Percentiles rank a stretch among this genome's conserved stretches.
phyloP scores from a whole-genome alignment of 1,284 basidiomycete genomes.

The Austropuccinia psidii region DNA sequence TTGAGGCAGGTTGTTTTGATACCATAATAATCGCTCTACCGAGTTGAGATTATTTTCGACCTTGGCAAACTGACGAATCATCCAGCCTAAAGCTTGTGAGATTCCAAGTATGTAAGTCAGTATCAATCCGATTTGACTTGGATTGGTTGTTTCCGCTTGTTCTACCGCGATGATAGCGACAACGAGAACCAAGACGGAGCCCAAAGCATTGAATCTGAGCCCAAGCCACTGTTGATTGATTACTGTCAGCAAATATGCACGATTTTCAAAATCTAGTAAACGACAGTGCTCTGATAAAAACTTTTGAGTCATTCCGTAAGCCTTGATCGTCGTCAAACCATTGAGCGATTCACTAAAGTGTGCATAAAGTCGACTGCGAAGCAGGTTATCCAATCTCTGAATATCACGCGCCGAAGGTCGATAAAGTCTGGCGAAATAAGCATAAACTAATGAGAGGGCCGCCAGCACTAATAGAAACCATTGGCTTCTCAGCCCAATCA shows the following conservation, averaged over 20 bases:
- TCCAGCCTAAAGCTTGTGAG: background rate
- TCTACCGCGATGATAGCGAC: slow-evolving; percentile 51
- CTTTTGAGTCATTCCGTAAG: slow-evolving; percentile 54
- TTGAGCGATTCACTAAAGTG: slow-evolving; percentile 73
- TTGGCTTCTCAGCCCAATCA: slow-evolving; percentile 61
- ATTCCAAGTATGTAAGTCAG: background rate
- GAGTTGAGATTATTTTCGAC: slow-evolving; percentile 89
- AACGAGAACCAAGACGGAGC: background rate
- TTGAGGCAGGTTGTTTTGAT: slow-evolving; percentile 22
- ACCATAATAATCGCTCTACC: slow-evolving; percentile 56
- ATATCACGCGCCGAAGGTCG: slow-evolving; percentile 52
- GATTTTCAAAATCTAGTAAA: slow-evolving; percentile 77
- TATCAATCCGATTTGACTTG: slow-evolving; percentile 30
- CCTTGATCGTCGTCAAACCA: slow-evolving; percentile 76
- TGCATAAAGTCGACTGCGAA: slow-evolving; percentile 45
- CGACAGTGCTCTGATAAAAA: slow-evolving; percentile 68
- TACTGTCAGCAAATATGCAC: slow-evolving; percentile 78
- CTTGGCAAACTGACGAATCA: slow-evolving; percentile 48
- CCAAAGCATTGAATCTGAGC: slow-evolving; percentile 50
- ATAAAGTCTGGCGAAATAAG: slow-evolving; percentile 43
- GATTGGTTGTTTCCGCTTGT: slow-evolving; percentile 14
- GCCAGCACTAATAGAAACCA: slow-evolving; percentile 58
- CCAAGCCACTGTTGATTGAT: slow-evolving; percentile 80
- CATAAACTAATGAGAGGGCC: slow-evolving; percentile 20
- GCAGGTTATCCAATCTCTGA: slow-evolving; percentile 62